Percentiles rank a stretch among this genome's conserved stretches.
Conservation (phyloP, 1,284 basidiomycete species). For the Neonothopanus nambi region DNA sequence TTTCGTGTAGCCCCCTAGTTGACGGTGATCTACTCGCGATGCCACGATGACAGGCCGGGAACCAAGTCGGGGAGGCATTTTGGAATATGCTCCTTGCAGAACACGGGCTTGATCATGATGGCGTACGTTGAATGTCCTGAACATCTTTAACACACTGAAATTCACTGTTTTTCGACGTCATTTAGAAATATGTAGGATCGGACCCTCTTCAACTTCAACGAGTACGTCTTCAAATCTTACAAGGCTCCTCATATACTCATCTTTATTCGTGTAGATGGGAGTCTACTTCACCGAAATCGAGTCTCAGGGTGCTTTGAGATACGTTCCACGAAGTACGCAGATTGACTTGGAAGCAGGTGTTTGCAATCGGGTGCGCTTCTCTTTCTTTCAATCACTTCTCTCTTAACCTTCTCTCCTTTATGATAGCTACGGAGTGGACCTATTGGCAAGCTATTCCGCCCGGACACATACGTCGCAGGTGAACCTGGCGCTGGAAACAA, state of each 20-base stretch:
- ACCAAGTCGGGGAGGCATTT: constrained; percentile 78
- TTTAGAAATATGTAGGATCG: constrained; percentile 41
- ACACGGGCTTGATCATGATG: constrained; percentile 71
- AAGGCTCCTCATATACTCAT: background rate
- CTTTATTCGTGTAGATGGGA: constrained; percentile 48
- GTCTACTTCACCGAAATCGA: constrained; percentile 75
- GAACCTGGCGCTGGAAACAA: constrained; percentile 88
- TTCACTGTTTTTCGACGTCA: too few relatives aligned
- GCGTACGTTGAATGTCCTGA: constrained; percentile 47
- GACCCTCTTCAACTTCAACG: constrained; percentile 44
- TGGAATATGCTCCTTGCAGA: constrained; percentile 81
- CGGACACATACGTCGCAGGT: constrained; percentile 83
- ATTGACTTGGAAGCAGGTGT: constrained; percentile 93
- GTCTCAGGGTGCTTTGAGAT: constrained; percentile 53
- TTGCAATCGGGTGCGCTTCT: constrained; percentile 67
- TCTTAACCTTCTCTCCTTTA: background rate
- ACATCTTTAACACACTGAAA: background rate
- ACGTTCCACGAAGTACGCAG: constrained; percentile 92
- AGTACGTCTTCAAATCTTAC: constrained; percentile 25
- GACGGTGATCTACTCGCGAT: constrained; percentile 9
- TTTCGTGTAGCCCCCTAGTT: background rate
- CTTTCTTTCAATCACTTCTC: background rate
- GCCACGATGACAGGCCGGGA: constrained; percentile 52
- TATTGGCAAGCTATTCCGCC: constrained; percentile 79
- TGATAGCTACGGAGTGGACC: constrained; percentile 65